Evolutionary conservation across 2,329 filamentous ascomycete species (phyloP).

Genomic region (Epichloe bromicola): DNA sequence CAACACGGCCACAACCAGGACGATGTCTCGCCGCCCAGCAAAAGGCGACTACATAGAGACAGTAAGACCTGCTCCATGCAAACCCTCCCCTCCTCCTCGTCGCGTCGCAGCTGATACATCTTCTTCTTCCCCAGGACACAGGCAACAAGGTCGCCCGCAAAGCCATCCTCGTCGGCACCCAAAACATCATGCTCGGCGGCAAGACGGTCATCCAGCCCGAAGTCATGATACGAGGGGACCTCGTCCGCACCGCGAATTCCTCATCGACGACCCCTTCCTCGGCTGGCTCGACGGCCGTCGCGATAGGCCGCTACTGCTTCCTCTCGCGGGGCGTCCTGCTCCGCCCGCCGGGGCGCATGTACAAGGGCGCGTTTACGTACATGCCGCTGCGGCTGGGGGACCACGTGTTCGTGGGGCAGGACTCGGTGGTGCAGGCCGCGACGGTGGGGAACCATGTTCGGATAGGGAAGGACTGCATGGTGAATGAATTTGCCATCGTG

Average conservation of each 20-base stretch:
- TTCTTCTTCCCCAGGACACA: slow-evolving; percentile 52
- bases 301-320: slow-evolving; percentile 85
- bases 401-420: slow-evolving; percentile 77
- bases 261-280: slow-evolving; percentile 28
- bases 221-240: slow-evolving; percentile 84
- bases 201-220: slow-evolving; percentile 94
- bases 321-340: slow-evolving; percentile 67
- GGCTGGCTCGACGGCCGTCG: slow-evolving; percentile 52
- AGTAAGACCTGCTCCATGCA: slow-evolving; percentile 31
- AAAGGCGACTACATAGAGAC: slow-evolving; percentile 97
- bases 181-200: slow-evolving; percentile 94
- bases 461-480: slow-evolving; percentile 62
- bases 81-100: background rate
- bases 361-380: slow-evolving; percentile 66
- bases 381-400: slow-evolving; percentile 89
- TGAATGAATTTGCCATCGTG: slow-evolving; percentile 80
- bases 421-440: slow-evolving; percentile 68
- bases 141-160: slow-evolving; percentile 97
- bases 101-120: slow-evolving; percentile 1
- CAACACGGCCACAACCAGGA: slow-evolving; percentile 10
- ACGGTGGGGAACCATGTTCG: slow-evolving; percentile 75
- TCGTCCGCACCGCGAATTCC: slow-evolving; percentile 44
- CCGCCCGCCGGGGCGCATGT: slow-evolving; percentile 69
- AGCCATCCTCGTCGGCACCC: slow-evolving; percentile 82
- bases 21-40: slow-evolving; percentile 61